phyloP scores from a whole-genome alignment of 2,329 filamentous ascomycete species.

The Gliomastix tumulicola region DNA sequence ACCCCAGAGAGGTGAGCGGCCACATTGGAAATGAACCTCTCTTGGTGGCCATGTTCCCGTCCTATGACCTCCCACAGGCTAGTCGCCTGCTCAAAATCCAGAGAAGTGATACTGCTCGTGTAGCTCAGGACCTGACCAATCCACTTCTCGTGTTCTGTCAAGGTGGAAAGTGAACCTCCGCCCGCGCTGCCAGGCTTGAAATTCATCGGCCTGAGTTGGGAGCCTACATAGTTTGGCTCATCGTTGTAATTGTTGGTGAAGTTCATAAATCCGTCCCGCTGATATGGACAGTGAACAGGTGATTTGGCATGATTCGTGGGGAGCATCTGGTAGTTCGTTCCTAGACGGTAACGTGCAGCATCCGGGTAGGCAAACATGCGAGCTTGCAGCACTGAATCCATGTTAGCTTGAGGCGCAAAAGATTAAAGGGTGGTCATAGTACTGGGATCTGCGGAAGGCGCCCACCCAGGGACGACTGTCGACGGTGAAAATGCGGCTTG shows the following conservation, averaged over 20 bases:
- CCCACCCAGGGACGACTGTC: slow-evolving; percentile 41
- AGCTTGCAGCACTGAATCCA: slow-evolving; percentile 29
- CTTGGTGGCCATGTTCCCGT: slow-evolving; percentile 46
- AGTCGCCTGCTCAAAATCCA: slow-evolving; percentile 43
- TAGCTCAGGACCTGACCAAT: slow-evolving; percentile 24
- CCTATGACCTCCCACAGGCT: slow-evolving; percentile 42
- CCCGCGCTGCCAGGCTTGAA: neutral
- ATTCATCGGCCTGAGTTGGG: slow-evolving; percentile 9
- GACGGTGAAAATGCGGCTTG: slow-evolving; percentile 44
- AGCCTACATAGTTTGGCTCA: slow-evolving; percentile 15
- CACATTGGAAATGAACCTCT: slow-evolving; percentile 45
- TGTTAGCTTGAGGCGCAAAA: neutral
- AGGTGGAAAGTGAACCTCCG: neutral
- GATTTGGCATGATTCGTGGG: slow-evolving; percentile 19
- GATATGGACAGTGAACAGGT: slow-evolving; percentile 9
- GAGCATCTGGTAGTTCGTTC: slow-evolving; percentile 42
- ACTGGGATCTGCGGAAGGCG: slow-evolving; percentile 35
- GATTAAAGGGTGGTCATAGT: neutral
- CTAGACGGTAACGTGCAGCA: slow-evolving; percentile 43
- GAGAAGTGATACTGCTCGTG: slow-evolving; percentile 34
- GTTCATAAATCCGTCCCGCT: slow-evolving; percentile 15
- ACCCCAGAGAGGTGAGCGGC: neutral
- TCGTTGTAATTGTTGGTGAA: slow-evolving; percentile 14
- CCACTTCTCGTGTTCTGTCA: neutral
- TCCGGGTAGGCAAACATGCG: slow-evolving; percentile 42